Conservation (phyloP, 164 flowering plant genomes). For the Taxillus chinensis region DNA sequence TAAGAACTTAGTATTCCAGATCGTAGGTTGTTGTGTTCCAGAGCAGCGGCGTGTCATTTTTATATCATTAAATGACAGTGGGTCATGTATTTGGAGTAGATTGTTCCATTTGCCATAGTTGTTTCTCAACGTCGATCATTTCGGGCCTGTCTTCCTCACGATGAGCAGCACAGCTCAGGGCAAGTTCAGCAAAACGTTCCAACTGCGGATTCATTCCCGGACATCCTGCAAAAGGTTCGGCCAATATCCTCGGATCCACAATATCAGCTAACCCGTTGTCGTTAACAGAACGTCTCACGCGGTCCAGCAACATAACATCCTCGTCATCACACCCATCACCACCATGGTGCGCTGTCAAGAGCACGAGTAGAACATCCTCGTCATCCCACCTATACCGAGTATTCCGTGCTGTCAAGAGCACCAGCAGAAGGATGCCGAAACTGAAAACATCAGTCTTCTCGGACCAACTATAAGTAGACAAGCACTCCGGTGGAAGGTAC, state of each 20-base stretch:
- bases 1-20: too few species aligned
- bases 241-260: background rate
- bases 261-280: background rate
- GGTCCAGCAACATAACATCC: too few species aligned
- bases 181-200: background rate
- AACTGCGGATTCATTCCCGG: background rate
- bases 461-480: background rate
- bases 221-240: background rate
- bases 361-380: background rate
- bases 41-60: too few species aligned
- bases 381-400: background rate
- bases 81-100: background rate
- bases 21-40: too few species aligned
- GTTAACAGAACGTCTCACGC: background rate
- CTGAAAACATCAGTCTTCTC: background rate
- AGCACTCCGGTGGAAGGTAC: background rate
- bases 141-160: background rate
- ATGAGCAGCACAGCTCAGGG: background rate
- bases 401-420: background rate
- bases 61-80: too few species aligned
- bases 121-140: background rate
- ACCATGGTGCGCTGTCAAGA: background rate
- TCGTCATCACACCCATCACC: background rate
- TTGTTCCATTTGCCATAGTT: background rate
- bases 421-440: background rate